These are phyloP conservation scores for Tuber calosporum DNA, from an alignment of 495 filamentous ascomycete genomes.

Conservation along the genomic window DNA sequence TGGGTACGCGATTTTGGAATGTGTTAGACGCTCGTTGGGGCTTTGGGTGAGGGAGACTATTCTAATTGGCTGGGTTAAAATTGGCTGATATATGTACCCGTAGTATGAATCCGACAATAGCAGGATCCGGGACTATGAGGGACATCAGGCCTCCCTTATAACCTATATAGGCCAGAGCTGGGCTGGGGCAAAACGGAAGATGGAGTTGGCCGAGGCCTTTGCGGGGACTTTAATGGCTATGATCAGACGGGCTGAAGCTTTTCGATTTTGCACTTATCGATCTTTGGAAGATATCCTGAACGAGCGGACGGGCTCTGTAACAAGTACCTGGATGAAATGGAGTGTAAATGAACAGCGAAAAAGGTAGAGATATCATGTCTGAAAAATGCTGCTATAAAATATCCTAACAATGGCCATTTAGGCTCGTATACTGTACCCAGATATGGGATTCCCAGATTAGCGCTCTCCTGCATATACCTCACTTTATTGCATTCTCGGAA, in stretches of 20 bases:
- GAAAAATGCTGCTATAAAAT: not conserved
- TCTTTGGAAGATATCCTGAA: not conserved
- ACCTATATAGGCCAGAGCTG: not conserved
- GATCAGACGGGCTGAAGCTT: not conserved
- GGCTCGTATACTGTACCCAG: slow-evolving; percentile 3
- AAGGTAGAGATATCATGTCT: slow-evolving; percentile 1
- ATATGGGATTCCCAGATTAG: slow-evolving; percentile 1
- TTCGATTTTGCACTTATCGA: not conserved
- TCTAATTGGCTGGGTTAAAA: not conserved
- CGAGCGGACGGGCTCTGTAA: not conserved
- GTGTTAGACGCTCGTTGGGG: slow-evolving; percentile 3
- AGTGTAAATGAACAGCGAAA: not conserved
- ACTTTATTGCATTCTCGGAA: slow-evolving; percentile 1
- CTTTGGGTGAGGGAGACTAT: not conserved
- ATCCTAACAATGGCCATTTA: not conserved
- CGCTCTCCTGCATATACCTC: slow-evolving; percentile 3
- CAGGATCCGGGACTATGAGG: not conserved
- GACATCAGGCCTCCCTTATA: slow-evolving; percentile 2
- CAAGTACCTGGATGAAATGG: not conserved
- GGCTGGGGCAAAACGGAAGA: slow-evolving; percentile 1
- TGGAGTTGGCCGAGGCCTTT: not conserved
- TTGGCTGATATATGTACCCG: not conserved
- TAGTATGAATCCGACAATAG: slow-evolving; percentile 5
- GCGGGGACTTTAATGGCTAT: not conserved
- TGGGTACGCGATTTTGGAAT: slow-evolving; percentile 1